These are phyloP conservation scores for Lasiosphaeris hirsuta DNA, from an alignment of 495 filamentous ascomycete genomes.

Conservation along the genomic window DNA sequence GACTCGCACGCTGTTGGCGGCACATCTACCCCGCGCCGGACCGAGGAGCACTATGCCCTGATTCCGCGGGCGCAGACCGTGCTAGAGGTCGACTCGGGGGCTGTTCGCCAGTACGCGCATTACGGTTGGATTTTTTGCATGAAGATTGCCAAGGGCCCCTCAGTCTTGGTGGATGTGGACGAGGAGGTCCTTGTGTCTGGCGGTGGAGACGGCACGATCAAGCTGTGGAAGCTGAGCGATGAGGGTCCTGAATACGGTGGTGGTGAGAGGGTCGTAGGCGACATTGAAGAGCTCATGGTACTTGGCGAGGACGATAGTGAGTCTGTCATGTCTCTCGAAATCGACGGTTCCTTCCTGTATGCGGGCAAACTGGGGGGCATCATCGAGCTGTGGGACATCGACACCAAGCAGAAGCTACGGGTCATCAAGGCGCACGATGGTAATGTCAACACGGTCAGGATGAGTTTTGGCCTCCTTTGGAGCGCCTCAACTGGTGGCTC, in stretches of 20 bases:
- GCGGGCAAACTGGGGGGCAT: conserved; percentile 86
- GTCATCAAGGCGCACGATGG: conserved; percentile 74
- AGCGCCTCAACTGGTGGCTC: conserved; percentile 77
- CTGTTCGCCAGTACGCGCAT: conserved; percentile 86
- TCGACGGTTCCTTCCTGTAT: conserved; percentile 87
- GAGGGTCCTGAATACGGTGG: conserved; percentile 28
- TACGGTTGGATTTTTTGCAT: conserved; percentile 96
- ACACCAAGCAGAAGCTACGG: conserved; percentile 85
- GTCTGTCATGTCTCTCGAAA: conserved; percentile 75
- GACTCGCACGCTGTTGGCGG: conserved; percentile 86
- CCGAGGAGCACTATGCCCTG: conserved; percentile 44
- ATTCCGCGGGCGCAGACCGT: conserved; percentile 55
- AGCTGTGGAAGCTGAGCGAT: conserved; percentile 73
- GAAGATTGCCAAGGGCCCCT: conserved; percentile 66
- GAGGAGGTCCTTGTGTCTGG: conserved; percentile 85
- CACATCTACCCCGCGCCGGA: conserved; percentile 64
- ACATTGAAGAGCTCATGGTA: conserved; percentile 56
- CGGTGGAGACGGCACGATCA: conserved; percentile 89
- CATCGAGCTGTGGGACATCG: conserved; percentile 93
- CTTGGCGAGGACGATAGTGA: conserved; percentile 78
- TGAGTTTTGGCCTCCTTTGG: conserved; percentile 80
- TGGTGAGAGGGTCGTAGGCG: conserved; percentile 41
- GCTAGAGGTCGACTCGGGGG: conserved; percentile 77
- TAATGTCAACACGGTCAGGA: conserved; percentile 80
- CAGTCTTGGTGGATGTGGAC: conserved; percentile 57